phyloP scores from a whole-genome alignment of 2,329 filamentous ascomycete genomes.

The Chalaropsis thielavioides region DNA sequence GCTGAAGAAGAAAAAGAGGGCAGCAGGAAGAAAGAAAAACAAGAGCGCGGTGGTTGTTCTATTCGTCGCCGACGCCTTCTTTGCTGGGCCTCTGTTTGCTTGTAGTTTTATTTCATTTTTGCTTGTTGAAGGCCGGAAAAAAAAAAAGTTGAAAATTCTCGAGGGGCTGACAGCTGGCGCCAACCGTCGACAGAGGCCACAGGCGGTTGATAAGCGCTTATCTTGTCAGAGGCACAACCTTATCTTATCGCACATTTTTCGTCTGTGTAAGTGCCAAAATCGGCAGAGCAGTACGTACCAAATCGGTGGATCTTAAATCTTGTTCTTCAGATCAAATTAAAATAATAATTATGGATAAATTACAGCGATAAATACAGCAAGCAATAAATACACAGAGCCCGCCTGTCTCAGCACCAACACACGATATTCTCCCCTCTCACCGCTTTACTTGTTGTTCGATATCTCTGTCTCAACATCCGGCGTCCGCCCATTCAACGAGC shows the following conservation, averaged over 20 bases:
- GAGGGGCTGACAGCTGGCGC: conserved; percentile 1
- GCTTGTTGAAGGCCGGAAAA: conserved; percentile 10
- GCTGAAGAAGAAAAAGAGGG: conserved; percentile 18
- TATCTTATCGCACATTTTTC: conserved; percentile 16
- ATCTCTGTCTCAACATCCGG: conserved; percentile 73
- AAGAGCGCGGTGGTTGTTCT: background rate
- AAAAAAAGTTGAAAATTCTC: conserved; percentile 16
- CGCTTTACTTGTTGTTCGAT: conserved; percentile 6
- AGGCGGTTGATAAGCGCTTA: conserved; percentile 10
- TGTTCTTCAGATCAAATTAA: background rate
- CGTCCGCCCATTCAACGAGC: conserved; percentile 65
- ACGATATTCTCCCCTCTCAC: no score
- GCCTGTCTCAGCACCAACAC: no score
- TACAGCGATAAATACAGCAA: background rate
- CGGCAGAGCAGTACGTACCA: background rate
- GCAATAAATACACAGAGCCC: no score
- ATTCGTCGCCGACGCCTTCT: background rate
- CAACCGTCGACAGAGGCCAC: background rate
- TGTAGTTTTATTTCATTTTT: conserved; percentile 13
- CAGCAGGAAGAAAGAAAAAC: background rate
- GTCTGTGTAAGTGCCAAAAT: background rate
- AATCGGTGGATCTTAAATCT: no score
- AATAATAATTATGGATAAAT: no score
- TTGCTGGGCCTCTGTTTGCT: background rate
- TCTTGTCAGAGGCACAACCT: background rate